Base-by-base conservation (phyloP, 495 filamentous ascomycete species). In the Aspergillus conjunctus region DNA sequence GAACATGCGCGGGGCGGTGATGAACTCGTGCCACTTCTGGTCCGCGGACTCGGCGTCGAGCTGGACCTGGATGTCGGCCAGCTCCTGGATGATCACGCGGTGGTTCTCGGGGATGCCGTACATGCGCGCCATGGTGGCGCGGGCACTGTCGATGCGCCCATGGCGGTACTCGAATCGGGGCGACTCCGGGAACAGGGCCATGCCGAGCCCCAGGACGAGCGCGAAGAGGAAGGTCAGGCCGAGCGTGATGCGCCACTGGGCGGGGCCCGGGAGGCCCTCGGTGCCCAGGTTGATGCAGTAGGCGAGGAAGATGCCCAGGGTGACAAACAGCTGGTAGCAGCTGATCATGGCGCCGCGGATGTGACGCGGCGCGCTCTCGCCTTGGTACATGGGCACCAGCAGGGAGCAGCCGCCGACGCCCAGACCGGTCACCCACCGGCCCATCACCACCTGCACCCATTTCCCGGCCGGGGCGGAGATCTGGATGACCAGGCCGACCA, bases 241-340 rank as follows among this genome's bases (percentile, higher is more conserved):
- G 68, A 89, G 90, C 30, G 91, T 85, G 54, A 96, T 90, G 30
- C 88, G 81, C 89, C 91, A 95, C 41, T 88, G 85, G 37, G 76
- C 83, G 37, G 82, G 77, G 11, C 68, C 70, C 0, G 66, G 51
- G 17, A 77, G 58, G 33, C 58, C 72, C 56, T 86, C 75, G 21
- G 91, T 92, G 30, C 89, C 90, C 69, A 82, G 88, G 72, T 94
- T 91, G 77, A 93, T 85, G 68, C 86, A 86, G 72, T 91, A 86
- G 53, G 90, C 88, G 7, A 86, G 79, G 76, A 91, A 91, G 73
- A 93, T 95, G 59, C 91, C 91, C 39, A 92, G 73, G 9, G 91
- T 93, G 75, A 96, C 90, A 73, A 94, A 92, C 1, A 95, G 84
- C 74, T 95, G 91, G 76, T 96, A 94, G 77, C 79, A 75, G 82